A percentile compares a stretch with the other conserved stretches of the same genome.
Conservation (phyloP, 2,329 filamentous ascomycete species). For the Aspergillus nomiae region DNA sequence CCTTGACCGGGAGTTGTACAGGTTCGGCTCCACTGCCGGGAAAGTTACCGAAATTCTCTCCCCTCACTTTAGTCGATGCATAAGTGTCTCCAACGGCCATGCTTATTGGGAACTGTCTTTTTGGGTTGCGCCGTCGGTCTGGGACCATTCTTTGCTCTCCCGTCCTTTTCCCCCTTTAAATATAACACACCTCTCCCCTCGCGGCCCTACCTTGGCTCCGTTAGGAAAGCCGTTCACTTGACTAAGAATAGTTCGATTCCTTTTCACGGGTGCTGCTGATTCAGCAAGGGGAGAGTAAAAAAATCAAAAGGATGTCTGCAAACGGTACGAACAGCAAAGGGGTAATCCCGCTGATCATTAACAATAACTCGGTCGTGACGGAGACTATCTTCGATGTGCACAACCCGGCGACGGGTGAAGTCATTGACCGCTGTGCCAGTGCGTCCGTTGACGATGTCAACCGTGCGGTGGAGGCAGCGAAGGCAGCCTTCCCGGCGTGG, state of each 20-base stretch:
- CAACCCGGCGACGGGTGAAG: slow-evolving; percentile 56
- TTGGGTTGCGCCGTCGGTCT: slow-evolving; percentile 1
- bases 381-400: slow-evolving; percentile 51
- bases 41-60: slow-evolving; percentile 10
- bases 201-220: neutral
- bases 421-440: slow-evolving; percentile 58
- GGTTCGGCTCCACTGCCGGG: slow-evolving; percentile 13
- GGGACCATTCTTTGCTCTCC: neutral
- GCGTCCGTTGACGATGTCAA: slow-evolving; percentile 59
- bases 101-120: slow-evolving; percentile 8
- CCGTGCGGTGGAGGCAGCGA: slow-evolving; percentile 61
- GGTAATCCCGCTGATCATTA: slow-evolving; percentile 45
- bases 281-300: neutral
- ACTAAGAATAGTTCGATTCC: neutral
- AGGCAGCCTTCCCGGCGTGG: slow-evolving; percentile 72
- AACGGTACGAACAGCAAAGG: slow-evolving; percentile 15
- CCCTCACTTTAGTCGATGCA: slow-evolving; percentile 18
- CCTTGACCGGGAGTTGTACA: neutral
- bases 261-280: neutral
- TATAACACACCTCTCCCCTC: neutral
- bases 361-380: slow-evolving; percentile 45
- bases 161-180: neutral
- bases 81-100: slow-evolving; percentile 3
- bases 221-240: neutral
- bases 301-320: slow-evolving; percentile 8